Conservation (phyloP, 805 yeast genomes). For the Candida verbasci region DNA sequence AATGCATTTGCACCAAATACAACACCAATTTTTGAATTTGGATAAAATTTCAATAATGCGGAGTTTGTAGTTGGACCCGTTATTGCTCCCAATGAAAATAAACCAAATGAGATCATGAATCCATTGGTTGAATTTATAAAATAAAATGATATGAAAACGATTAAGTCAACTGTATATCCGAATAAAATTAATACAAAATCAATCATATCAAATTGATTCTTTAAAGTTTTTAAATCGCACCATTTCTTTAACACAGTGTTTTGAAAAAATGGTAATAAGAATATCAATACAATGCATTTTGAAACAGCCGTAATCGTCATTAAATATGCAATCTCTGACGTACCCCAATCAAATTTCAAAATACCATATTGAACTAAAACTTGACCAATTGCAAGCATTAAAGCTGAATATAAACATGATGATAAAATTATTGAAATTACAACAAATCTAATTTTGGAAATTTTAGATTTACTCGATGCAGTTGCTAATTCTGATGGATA, state of each 20-base stretch:
- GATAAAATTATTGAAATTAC: conserved; percentile 42
- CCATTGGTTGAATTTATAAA: conserved; percentile 34
- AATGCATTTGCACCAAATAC: conserved; percentile 38
- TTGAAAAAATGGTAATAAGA: conserved; percentile 45
- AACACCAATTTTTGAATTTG: conserved; percentile 21
- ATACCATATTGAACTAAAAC: conserved; percentile 48
- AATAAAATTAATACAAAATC: conserved; percentile 36
- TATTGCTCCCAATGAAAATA: conserved; percentile 45
- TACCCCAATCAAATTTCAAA: conserved; percentile 47
- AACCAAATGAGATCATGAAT: conserved; percentile 30
- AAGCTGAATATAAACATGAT: conserved; percentile 29
- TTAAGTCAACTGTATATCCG: conserved; percentile 30
- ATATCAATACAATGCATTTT: conserved; percentile 42
- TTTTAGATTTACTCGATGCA: conserved; percentile 10
- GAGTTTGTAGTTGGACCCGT: conserved; percentile 55
- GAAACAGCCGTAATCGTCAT: conserved; percentile 39
- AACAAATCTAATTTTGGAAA: conserved; percentile 15
- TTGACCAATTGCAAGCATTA: conserved; percentile 32
- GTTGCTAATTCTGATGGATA: conserved; percentile 33
- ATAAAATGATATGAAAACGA: conserved; percentile 32
- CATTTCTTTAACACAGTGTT: conserved; percentile 24
- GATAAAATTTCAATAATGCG: conserved; percentile 54
- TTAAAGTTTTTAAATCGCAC: conserved; percentile 23
- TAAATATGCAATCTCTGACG: conserved; percentile 48
- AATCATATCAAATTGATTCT: conserved; percentile 43